phyloP scores from a whole-genome alignment of 176 grass and related monocot species.

The Paspalum notatum region DNA sequence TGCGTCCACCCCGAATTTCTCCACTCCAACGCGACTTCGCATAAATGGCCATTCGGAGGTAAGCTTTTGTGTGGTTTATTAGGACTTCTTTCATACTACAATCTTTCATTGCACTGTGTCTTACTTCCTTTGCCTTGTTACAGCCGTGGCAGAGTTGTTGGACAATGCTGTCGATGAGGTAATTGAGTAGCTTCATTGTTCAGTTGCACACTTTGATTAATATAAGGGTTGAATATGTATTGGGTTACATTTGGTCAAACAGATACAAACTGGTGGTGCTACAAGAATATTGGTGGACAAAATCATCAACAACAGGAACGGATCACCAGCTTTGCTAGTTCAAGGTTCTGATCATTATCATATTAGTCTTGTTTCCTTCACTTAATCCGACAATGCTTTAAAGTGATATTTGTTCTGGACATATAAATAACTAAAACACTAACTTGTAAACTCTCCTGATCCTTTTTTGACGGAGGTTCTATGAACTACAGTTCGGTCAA shows the following conservation, averaged over 20 bases:
- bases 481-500: background rate
- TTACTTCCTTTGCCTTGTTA: slow-evolving; percentile 4
- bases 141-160: slow-evolving; percentile 67
- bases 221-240: background rate
- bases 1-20: slow-evolving; percentile 70
- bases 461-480: background rate
- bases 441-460: background rate
- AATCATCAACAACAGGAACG: slow-evolving; percentile 50
- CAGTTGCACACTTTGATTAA: background rate
- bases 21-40: slow-evolving; percentile 74
- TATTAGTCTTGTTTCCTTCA: background rate
- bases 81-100: background rate
- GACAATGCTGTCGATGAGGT: slow-evolving; percentile 77
- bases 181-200: background rate
- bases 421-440: background rate
- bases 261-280: slow-evolving; percentile 75
- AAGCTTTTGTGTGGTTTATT: background rate
- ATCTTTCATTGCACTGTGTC: background rate
- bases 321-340: slow-evolving; percentile 62
- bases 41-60: slow-evolving; percentile 82
- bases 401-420: background rate
- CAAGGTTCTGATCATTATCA: slow-evolving; percentile 56
- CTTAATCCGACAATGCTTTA: background rate
- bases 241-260: slow-evolving; percentile 33
- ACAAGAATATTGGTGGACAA: slow-evolving; percentile 66